Evolutionary conservation across 169 alveolate species (phyloP).

Genomic region (Fabrea salina): DNA sequence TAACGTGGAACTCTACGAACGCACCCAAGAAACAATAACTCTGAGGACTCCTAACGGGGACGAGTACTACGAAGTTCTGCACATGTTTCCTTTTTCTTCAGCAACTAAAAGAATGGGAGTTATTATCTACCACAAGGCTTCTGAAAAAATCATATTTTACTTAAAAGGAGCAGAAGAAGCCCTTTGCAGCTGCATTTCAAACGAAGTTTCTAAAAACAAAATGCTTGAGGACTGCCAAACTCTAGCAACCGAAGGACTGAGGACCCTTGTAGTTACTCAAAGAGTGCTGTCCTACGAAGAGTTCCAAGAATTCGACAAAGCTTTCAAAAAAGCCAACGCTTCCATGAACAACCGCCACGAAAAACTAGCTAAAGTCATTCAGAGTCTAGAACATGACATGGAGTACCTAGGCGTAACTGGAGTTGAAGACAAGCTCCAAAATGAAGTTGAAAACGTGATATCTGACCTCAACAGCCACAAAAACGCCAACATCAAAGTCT

Average conservation of each 20-base stretch:
- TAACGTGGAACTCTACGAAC: neutral
- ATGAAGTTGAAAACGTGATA: conserved; percentile 91
- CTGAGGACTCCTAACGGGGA: neutral
- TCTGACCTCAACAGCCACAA: conserved; percentile 88
- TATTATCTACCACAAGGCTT: conserved; percentile 78
- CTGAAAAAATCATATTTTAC: conserved; percentile 58
- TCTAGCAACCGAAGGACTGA: conserved; percentile 77
- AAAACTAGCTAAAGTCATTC: conserved; percentile 52
- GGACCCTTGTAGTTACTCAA: conserved; percentile 75
- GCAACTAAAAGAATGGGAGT: conserved; percentile 98
- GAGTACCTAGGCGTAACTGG: conserved; percentile 93
- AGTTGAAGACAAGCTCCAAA: conserved; percentile 96
- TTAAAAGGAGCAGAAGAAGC: conserved; percentile 64
- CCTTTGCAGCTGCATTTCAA: conserved; percentile 32
- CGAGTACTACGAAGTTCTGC: conserved; percentile 84
- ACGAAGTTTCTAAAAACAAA: conserved; percentile 50
- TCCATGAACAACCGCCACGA: conserved; percentile 55
- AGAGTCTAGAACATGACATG: conserved; percentile 78
- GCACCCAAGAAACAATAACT: neutral
- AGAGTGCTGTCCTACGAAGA: conserved; percentile 42
- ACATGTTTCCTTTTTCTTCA: conserved; percentile 95
- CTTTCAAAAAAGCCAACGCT: conserved; percentile 45
- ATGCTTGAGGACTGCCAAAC: conserved; percentile 72
- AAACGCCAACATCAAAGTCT: conserved; percentile 95
- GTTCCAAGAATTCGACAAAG: conserved; percentile 37